A percentile compares a stretch with the other conserved stretches of the same genome.
phyloP scores from a whole-genome alignment of 75 land plant species.

The Cryptomeria japonica region DNA sequence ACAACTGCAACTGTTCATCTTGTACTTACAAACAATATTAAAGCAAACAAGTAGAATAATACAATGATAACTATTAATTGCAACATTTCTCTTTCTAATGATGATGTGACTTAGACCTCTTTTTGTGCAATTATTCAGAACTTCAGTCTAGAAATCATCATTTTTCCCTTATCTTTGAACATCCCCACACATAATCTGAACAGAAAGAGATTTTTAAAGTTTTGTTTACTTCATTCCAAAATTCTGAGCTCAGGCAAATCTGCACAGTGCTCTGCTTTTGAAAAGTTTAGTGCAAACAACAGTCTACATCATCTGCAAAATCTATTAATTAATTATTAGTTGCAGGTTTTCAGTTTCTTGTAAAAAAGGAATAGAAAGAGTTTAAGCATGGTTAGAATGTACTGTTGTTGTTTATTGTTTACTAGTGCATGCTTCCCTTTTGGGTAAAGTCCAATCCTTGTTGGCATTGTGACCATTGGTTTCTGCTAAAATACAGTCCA shows the following conservation, averaged over 20 bases:
- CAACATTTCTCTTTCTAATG: background rate
- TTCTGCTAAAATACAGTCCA: background rate
- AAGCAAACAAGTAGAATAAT: background rate
- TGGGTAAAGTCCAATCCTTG: background rate
- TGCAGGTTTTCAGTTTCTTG: background rate
- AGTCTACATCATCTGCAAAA: background rate
- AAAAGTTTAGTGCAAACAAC: too few species aligned
- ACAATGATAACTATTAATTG: background rate
- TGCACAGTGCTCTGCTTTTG: background rate
- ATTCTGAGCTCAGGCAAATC: background rate
- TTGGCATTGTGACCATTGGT: background rate
- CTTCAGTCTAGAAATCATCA: background rate
- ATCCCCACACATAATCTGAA: too few species aligned
- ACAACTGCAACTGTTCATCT: too few species aligned
- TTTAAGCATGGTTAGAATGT: background rate
- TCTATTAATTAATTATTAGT: background rate
- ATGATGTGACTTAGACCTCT: background rate
- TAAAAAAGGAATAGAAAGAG: background rate
- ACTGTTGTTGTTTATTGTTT: background rate
- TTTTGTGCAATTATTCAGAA: background rate
- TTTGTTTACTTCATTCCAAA: background rate
- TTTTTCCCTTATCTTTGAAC: background rate
- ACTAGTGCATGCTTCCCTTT: background rate
- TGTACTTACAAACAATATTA: background rate
- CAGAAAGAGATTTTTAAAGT: background rate